Evolutionary conservation across 1,139 yeast species (phyloP), one percentile per base, ranked within the genome.

Genomic region (Taphrina betulina): DNA sequence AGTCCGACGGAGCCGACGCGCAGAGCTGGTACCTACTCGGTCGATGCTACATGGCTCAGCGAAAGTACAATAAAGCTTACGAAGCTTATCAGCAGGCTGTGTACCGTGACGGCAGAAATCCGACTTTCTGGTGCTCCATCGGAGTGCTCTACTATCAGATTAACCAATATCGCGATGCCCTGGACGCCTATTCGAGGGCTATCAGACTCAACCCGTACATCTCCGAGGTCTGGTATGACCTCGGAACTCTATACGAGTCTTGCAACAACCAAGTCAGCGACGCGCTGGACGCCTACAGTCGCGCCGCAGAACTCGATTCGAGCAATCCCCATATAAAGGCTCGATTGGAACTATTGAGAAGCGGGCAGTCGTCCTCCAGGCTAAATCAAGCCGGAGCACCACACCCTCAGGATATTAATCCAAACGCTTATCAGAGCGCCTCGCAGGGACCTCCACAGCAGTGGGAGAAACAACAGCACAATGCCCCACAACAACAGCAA

Each of bases 71-170:
- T 63, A 90, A 94, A 53, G 97, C 98, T 2, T 92, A 92, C 71
- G 97, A 92, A 68, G 95, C 97, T 0, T 92, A 92, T 78, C 98
- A 92, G 73, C 97, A 90, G 69, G 98, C 98, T 5, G 98, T 92
- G 57, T 92, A 92, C 70, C 80, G 96, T 60, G 98, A 92, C 69
- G 85, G 95, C 29, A 79, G 96, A 68, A 92, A 92, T 69, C 97
- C 98, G 58, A 92, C 96, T 1, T 92, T 92, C 74, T 92, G 98
- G 98, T 92, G 98, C 70, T 88, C 96, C 28, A 92, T 92, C 67
- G 98, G 98, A 69, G 97, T 92, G 8, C 77, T 92, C 60, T 92
- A 92, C 73, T 92, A 90, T 71, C 96, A 92, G 71, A 90, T 92
- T 60, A 82, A 94, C 57, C 98, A 92, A 72, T 92, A 87, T 72